Evolutionary conservation across 2,329 filamentous ascomycete species (phyloP).

Genomic region (Lachnum nothofagi): DNA sequence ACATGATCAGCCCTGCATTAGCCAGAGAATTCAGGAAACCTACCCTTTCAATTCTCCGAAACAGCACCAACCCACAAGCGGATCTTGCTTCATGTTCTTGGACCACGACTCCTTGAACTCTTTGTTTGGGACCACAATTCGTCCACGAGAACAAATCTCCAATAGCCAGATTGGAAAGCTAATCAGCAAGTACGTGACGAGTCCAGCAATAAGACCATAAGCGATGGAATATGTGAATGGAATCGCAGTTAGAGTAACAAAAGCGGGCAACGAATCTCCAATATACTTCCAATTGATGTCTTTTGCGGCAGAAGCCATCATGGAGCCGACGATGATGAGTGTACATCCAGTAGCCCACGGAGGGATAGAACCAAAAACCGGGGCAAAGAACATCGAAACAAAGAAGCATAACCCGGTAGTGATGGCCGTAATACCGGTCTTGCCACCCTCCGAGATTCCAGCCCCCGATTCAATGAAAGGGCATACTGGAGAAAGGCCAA

Average conservation of each 20-base stretch:
- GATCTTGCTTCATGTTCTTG: constrained; percentile 65
- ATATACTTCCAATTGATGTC: constrained; percentile 85
- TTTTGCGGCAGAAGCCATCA: constrained; percentile 71
- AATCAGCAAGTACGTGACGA: constrained; percentile 68
- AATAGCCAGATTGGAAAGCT: constrained; percentile 66
- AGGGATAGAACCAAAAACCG: constrained; percentile 82
- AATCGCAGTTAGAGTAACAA: constrained; percentile 77
- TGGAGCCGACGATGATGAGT: constrained; percentile 73
- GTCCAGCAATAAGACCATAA: constrained; percentile 73
- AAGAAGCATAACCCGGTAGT: constrained; percentile 75
- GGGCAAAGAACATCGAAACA: constrained; percentile 80
- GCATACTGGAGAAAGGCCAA: constrained; percentile 74
- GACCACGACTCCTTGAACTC: constrained; percentile 73
- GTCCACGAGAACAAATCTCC: constrained; percentile 59
- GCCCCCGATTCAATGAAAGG: constrained; percentile 84
- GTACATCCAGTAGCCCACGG: constrained; percentile 84
- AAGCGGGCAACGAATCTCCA: constrained; percentile 75
- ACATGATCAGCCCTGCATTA: too few relatives aligned
- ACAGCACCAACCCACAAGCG: constrained; percentile 70
- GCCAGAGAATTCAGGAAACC: not conserved
- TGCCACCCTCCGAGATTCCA: constrained; percentile 79
- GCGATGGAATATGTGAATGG: constrained; percentile 85
- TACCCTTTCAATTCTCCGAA: constrained; percentile 53
- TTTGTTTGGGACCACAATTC: constrained; percentile 68
- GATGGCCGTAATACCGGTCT: constrained; percentile 74